Evolutionary conservation across 345 rosid genomes (phyloP).

Genomic region (Heritiera fomes): DNA sequence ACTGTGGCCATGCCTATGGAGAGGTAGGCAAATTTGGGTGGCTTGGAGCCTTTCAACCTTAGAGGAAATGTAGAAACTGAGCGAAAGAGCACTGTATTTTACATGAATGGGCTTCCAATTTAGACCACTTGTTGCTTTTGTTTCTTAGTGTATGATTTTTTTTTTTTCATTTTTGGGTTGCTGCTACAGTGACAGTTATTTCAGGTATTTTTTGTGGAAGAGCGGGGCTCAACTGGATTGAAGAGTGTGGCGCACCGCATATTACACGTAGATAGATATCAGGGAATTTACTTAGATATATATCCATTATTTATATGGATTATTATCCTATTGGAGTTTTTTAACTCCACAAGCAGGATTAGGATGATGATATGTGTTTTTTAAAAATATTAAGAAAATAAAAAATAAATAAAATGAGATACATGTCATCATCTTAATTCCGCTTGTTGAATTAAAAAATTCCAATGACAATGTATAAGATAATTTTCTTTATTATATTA

Average conservation of each 20-base stretch:
- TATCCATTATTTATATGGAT: neutral
- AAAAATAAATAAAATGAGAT: no score
- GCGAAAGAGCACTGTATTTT: neutral
- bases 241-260: neutral
- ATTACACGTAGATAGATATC: neutral
- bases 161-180: neutral
- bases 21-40: conserved; percentile 8
- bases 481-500: no score
- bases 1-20: conserved; percentile 56
- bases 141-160: neutral
- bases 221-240: neutral
- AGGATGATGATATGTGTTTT: no score
- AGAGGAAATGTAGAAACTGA: neutral
- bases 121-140: conserved; percentile 13
- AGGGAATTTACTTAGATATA: neutral
- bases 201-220: conserved; percentile 16
- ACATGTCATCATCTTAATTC: no score
- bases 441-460: no score
- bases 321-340: no score
- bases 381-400: no score
- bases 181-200: conserved; percentile 9
- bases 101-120: conserved; percentile 14
- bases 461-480: no score
- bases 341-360: no score
- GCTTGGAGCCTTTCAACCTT: neutral